Evolutionary conservation across 202 grass and related monocot genomes (phyloP), one percentile per base, ranked within the genome.

Genomic region (Eragrostis tef): DNA sequence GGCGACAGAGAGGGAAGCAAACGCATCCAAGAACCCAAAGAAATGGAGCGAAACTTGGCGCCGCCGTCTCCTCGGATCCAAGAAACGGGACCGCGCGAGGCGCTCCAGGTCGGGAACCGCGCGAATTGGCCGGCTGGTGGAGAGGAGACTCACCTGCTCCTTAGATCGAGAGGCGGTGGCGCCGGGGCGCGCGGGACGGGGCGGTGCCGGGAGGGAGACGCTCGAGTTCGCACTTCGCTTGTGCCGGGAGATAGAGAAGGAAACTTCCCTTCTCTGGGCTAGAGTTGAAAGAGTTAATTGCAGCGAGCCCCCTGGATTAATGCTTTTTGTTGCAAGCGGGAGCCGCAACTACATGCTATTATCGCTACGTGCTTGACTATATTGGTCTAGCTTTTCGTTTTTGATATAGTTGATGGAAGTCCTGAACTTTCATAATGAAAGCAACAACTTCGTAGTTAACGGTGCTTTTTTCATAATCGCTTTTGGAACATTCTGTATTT

Each of bases 81-180:
- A 59, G 36, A 19, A 59, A 15, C 34, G 9, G 64, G 14, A 13
- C 31, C 16, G 12, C 15, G n/a, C 74, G 12, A 49, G n/a, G 15
- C 27, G 7, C 64, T 53, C 77, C 63, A 22, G 48, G 19, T 41
- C 11, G 13, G 27, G 7, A 66, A 65, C 2, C 3, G 10, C 50
- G 29, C 63, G 48, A 80, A 45, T 3, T 27, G 64, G 48, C 1
- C 14, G 9, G 5, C 14, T 0, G 14, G 21, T 2, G 20, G 64
- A 12, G 39, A 47, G 65, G 78, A 71, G 11, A 59, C 78, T 81
- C 52, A 81, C 78, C 65, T 43, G 78, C 14, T 3, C 6, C 52
- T 47, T 52, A 67, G 66, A 71, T 60, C 66, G 41, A 31, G 39
- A 71, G 52, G 39, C 65, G 78, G 21, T 43, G 77, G 31, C 64